Conservation (phyloP, 2,329 filamentous ascomycete species). For the Monosporascus sp. region DNA sequence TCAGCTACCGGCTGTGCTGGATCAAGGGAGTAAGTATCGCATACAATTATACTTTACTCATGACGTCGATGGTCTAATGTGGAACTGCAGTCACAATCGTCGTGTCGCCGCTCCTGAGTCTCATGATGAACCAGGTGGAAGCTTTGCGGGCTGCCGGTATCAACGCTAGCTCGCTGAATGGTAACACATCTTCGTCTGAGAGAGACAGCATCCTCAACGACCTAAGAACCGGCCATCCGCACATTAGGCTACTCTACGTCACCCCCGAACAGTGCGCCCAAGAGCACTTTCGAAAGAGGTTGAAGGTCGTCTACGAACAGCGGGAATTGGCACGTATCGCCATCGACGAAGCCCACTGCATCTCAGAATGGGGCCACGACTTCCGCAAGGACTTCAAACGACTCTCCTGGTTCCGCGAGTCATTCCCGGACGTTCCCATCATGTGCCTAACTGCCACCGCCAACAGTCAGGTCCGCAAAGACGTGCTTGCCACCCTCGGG, state of each 20-base stretch:
- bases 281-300: conserved; percentile 68
- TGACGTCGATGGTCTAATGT: conserved; percentile 1
- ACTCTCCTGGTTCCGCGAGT: conserved; percentile 76
- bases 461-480: conserved; percentile 71
- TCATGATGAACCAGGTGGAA: conserved; percentile 95
- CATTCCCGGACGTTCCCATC: conserved; percentile 79
- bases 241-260: conserved; percentile 80
- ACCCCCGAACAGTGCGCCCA: conserved; percentile 84
- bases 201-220: conserved; percentile 69
- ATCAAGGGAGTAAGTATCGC: conserved; percentile 67
- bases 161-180: conserved; percentile 80
- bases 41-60: background rate
- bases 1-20: conserved; percentile 82
- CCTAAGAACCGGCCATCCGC: conserved; percentile 80
- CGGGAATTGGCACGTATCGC: conserved; percentile 81
- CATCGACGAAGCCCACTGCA: conserved; percentile 93
- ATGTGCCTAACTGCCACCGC: conserved; percentile 93
- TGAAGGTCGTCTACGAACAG: conserved; percentile 71
- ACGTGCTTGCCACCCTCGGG: conserved; percentile 72
- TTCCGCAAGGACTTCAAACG: conserved; percentile 90
- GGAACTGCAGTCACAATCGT: conserved; percentile 69
- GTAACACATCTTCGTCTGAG: conserved; percentile 63
- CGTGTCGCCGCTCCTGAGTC: conserved; percentile 77
- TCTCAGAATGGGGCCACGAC: conserved; percentile 97
- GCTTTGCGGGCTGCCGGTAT: conserved; percentile 69